These are phyloP conservation scores for Nigrospora sphaerica DNA, from an alignment of 2,329 filamentous ascomycete genomes.

Conservation along the genomic window DNA sequence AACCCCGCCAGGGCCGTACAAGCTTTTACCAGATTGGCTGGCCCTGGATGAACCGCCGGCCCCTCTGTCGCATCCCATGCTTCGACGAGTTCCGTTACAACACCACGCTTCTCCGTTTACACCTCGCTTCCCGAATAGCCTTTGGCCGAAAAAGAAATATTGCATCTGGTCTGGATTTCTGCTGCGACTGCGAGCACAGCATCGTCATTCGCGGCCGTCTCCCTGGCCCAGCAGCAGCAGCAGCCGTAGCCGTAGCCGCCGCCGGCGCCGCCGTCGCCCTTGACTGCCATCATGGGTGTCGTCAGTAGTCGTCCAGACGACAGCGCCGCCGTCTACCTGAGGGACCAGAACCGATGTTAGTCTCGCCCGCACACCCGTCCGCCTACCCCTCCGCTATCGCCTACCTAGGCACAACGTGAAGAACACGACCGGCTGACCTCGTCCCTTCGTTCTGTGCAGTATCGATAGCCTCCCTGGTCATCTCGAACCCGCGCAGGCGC, in stretches of 20 bases:
- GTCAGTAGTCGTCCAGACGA: conserved; percentile 86
- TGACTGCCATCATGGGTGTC: conserved; percentile 69
- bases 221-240: conserved; percentile 15
- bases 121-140: no score
- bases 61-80: no score
- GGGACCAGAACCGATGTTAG: conserved; percentile 88
- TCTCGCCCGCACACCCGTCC: conserved; percentile 16
- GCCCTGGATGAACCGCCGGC: no score
- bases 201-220: conserved; percentile 10
- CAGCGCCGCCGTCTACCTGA: conserved; percentile 70
- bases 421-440: no score
- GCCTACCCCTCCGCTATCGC: neutral
- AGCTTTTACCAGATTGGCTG: no score
- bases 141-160: no score
- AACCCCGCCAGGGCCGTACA: no score
- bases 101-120: no score
- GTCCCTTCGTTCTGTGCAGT: conserved; percentile 44
- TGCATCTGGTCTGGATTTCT: neutral
- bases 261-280: conserved; percentile 10
- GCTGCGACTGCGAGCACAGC: neutral
- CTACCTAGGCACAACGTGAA: no score
- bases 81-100: no score
- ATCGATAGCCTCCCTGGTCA: conserved; percentile 73
- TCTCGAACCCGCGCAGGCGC: conserved; percentile 74
- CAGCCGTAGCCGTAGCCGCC: conserved; percentile 6